Evolutionary conservation across 2,329 filamentous ascomycete genomes (phyloP).

Genomic region (Eurotiales sp.): DNA sequence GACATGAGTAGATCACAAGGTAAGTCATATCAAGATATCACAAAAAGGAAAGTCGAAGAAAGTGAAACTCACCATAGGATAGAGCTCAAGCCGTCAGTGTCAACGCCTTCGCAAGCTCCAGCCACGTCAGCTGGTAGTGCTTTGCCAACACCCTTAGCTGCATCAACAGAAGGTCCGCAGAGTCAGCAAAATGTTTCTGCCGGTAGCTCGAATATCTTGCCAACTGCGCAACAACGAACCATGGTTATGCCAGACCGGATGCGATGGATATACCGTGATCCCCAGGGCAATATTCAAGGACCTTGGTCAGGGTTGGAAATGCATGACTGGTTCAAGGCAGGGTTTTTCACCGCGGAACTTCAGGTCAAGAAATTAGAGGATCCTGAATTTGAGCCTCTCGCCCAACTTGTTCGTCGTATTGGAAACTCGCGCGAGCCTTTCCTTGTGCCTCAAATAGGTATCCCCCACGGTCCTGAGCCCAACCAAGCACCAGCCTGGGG

Average conservation of each 20-base stretch:
- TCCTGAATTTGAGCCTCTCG: conserved; percentile 86
- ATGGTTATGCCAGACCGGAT: conserved; percentile 99
- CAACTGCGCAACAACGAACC: conserved; percentile 67
- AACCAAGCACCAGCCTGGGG: conserved; percentile 47
- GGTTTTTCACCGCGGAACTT: conserved; percentile 92
- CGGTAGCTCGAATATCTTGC: conserved; percentile 60
- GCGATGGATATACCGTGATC: conserved; percentile 97
- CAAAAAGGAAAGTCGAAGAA: no score
- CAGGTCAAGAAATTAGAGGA: conserved; percentile 95
- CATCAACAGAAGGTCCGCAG: conserved; percentile 27
- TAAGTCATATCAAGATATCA: conserved; percentile 22
- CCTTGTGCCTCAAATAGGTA: conserved; percentile 93
- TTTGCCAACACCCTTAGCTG: conserved; percentile 27
- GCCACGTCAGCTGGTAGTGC: conserved; percentile 32
- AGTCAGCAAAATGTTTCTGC: conserved; percentile 31
- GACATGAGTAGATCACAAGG: conserved; percentile 57
- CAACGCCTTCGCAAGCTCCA: conserved; percentile 32
- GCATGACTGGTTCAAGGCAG: conserved; percentile 99
- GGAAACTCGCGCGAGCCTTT: conserved; percentile 97
- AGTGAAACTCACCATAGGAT: conserved; percentile 1
- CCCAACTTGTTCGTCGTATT: conserved; percentile 90
- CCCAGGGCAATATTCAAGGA: conserved; percentile 85
- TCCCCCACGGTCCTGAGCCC: conserved; percentile 76
- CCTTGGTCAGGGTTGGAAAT: conserved; percentile 96
- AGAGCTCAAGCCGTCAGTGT: conserved; percentile 25